Conservation (phyloP, 805 yeast genomes). For the Torulaspora maleeae region DNA sequence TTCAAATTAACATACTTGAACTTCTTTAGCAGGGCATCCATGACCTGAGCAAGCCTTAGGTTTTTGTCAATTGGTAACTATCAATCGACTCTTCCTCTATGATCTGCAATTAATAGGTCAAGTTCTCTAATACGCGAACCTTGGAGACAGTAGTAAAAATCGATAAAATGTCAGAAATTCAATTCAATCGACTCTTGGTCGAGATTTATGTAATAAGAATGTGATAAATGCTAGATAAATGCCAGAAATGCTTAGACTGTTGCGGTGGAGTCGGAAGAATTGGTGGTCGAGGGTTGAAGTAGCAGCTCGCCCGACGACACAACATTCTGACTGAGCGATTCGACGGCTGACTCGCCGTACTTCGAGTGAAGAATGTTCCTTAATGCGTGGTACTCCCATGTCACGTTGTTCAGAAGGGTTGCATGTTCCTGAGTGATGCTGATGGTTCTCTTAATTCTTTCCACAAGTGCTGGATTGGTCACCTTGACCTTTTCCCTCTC, state of each 20-base stretch:
- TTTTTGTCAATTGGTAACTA: neutral
- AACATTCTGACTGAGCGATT: slow-evolving; percentile 1
- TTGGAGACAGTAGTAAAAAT: neutral
- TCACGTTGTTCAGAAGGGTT: slow-evolving; percentile 16
- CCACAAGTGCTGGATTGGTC: slow-evolving; percentile 23
- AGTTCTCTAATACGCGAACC: neutral
- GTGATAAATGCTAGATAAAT: slow-evolving; percentile 1
- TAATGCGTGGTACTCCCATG: slow-evolving; percentile 31
- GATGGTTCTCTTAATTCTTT: slow-evolving; percentile 29
- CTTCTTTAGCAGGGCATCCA: slow-evolving; percentile 17
- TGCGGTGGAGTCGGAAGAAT: slow-evolving; percentile 4
- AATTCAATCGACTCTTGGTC: neutral
- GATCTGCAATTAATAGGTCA: neutral
- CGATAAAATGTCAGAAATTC: neutral
- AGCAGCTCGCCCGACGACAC: slow-evolving; percentile 1
- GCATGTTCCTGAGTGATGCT: slow-evolving; percentile 26
- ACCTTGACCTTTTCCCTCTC: slow-evolving; percentile 43
- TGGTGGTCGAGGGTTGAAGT: slow-evolving; percentile 6
- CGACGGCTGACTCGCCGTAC: slow-evolving; percentile 10
- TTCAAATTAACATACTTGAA: slow-evolving; percentile 13
- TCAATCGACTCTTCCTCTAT: neutral
- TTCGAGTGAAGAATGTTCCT: slow-evolving; percentile 15
- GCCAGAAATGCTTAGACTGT: neutral
- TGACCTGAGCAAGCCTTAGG: neutral
- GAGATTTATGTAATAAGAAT: neutral